Base-by-base conservation (phyloP, 192 early-diverging fungal species). In the Chytriomyces confervae region DNA sequence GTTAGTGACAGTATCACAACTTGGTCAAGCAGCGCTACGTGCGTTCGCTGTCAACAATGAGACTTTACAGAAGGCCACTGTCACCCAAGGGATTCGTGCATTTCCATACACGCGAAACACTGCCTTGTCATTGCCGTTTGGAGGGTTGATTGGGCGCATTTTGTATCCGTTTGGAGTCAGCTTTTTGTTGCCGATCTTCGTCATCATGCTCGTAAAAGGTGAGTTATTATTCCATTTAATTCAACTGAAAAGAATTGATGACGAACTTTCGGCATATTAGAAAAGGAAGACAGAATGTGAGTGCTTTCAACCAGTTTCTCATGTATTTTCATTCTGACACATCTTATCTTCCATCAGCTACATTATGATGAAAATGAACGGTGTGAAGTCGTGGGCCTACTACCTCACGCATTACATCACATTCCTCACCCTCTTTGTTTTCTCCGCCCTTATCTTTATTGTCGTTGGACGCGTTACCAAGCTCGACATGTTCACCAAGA, bases 351-450 rank as follows among this genome's bases (percentile, higher is more conserved):
- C 53, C 16, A 20, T 11, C 62, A 64, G 62, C 11, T 75, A 91
- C 18, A 84, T 91, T n/a, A 93, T 93, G 92, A 92, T 93, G 92
- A 78, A 82, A 68, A 93, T 93, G 92, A 93, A 92, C 75, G 91
- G 91, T 27, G 75, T 92, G 48, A 91, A 90, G 66, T 72, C 81
- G 43, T 82, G 84, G 73, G 79, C 84, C 7, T 93, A 93, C 80
- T 93, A 90, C 73, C 18, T 91, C 50, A 81, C 86, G 23, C 91
- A 91, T 71, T 93, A 93, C 70, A 79, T 92, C 60, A 87, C 87
- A 50, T 89, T 91, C 76, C 89, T 86, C 29, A 72, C 84, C 24
- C 82, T 93, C 60, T 88, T 89, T 69, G 78, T 90, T 63, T 51
- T 90, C 36, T 86, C 89, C 10, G 72, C 89, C 0, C 29, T 82